Conservation (phyloP, 1,139 yeast genomes). For the Lodderomyces orthopsilosis region DNA sequence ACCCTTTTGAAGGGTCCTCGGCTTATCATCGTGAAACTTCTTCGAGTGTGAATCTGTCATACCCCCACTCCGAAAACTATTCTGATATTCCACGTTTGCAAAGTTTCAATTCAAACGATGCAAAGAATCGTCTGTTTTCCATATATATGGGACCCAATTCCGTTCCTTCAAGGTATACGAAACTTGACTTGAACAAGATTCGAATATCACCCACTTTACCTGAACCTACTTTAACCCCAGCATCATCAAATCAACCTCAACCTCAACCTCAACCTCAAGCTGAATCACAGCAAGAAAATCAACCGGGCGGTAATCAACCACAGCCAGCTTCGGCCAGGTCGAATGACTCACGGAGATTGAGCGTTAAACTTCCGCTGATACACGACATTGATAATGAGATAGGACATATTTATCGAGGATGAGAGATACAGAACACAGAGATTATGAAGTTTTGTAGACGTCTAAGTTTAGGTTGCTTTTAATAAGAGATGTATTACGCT, state of each 20-base stretch:
- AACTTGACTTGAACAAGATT: background rate
- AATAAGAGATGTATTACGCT: too few species aligned
- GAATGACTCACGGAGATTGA: background rate
- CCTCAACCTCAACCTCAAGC: background rate
- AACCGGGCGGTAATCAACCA: too few species aligned
- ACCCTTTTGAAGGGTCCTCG: background rate
- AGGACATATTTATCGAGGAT: background rate
- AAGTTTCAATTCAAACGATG: background rate
- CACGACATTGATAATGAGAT: constrained; percentile 11
- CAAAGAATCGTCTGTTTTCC: constrained; percentile 2
- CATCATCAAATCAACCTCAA: background rate
- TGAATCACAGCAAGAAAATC: too few species aligned
- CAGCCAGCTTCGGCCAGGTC: background rate
- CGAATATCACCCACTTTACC: background rate
- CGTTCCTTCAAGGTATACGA: background rate
- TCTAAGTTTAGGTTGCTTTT: too few species aligned
- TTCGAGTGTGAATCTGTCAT: background rate
- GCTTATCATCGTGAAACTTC: background rate
- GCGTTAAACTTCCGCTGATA: constrained; percentile 13
- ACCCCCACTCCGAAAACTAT: background rate
- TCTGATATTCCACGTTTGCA: constrained; percentile 1
- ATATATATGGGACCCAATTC: constrained; percentile 6
- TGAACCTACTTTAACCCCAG: background rate
- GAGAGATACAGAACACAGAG: background rate
- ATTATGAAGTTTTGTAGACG: background rate